Evolutionary conservation across 129 eudicot species (phyloP).

Genomic region (Lactuca sativa): DNA sequence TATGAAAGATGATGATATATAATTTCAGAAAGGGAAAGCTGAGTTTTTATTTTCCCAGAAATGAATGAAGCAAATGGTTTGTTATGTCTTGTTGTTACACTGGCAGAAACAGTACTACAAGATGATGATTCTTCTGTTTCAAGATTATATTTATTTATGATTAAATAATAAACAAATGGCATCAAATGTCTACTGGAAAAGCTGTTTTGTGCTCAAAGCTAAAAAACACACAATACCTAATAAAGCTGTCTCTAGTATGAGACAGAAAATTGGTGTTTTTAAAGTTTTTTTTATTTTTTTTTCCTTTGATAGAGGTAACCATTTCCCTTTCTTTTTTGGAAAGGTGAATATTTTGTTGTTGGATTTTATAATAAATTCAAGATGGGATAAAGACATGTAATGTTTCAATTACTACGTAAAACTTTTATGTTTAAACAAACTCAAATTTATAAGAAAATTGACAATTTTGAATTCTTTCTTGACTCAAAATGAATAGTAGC

Average conservation of each 20-base stretch:
- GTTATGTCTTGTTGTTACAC: conserved; percentile 35
- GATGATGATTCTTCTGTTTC: conserved; percentile 28
- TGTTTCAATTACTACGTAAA: not conserved
- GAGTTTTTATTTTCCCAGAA: conserved; percentile 31
- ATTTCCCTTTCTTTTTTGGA: not conserved
- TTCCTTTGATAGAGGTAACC: not conserved
- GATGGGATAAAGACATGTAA: not conserved
- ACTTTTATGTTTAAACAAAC: not conserved
- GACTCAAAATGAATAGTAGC: not conserved
- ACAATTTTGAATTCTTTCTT: too few species aligned
- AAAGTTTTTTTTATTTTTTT: conserved; percentile 17
- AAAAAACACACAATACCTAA: conserved; percentile 25
- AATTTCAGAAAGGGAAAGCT: conserved; percentile 28
- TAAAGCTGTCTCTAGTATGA: conserved; percentile 32
- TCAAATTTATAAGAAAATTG: not conserved
- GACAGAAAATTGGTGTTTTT: conserved; percentile 39
- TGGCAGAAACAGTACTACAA: conserved; percentile 28
- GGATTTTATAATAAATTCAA: not conserved
- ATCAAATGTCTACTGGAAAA: conserved; percentile 24
- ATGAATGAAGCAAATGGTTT: conserved; percentile 36
- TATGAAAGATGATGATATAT: conserved; percentile 5
- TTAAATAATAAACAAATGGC: conserved; percentile 14
- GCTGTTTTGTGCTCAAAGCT: conserved; percentile 38
- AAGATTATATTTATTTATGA: conserved; percentile 27
- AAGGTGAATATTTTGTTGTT: too few species aligned